These are phyloP conservation scores for Sugiyamaella novakii DNA, from an alignment of 1,139 yeast species.

Conservation along the genomic window DNA sequence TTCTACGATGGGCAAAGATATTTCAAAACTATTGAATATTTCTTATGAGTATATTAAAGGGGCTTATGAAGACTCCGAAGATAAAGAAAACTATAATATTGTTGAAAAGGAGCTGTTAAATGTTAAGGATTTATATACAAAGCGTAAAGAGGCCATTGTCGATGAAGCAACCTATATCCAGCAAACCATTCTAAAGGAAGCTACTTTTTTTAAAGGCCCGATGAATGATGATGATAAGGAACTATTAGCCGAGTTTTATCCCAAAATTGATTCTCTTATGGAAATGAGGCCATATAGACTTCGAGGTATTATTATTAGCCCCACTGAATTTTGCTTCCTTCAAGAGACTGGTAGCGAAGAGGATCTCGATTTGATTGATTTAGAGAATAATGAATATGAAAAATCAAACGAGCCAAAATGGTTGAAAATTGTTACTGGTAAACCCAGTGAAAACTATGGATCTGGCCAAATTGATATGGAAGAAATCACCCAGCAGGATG, in stretches of 20 bases:
- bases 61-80: conserved; percentile 23
- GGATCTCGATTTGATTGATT: conserved; percentile 26
- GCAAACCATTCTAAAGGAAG: conserved; percentile 17
- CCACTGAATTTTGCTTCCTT: conserved; percentile 34
- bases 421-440: conserved; percentile 26
- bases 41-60: conserved; percentile 36
- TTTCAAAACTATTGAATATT: conserved; percentile 38
- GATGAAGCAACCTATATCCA: conserved; percentile 21
- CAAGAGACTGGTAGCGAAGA: conserved; percentile 17
- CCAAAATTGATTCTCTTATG: conserved; percentile 26
- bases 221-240: conserved; percentile 14
- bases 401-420: conserved; percentile 19
- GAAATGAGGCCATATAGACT: conserved; percentile 31
- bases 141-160: conserved; percentile 17
- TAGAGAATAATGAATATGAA: conserved; percentile 17
- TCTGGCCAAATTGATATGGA: conserved; percentile 13
- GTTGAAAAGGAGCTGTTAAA: conserved; percentile 21
- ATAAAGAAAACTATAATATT: conserved; percentile 8
- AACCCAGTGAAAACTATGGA: conserved; percentile 8
- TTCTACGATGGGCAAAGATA: conserved; percentile 41
- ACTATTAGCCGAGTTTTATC: conserved; percentile 22
- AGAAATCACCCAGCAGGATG: conserved; percentile 27
- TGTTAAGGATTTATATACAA: conserved; percentile 22
- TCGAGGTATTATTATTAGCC: conserved; percentile 37
- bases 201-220: conserved; percentile 25